These are phyloP conservation scores for Colletotrichum orchidophilum DNA, from an alignment of 2,329 filamentous ascomycete genomes.

Conservation along the genomic window DNA sequence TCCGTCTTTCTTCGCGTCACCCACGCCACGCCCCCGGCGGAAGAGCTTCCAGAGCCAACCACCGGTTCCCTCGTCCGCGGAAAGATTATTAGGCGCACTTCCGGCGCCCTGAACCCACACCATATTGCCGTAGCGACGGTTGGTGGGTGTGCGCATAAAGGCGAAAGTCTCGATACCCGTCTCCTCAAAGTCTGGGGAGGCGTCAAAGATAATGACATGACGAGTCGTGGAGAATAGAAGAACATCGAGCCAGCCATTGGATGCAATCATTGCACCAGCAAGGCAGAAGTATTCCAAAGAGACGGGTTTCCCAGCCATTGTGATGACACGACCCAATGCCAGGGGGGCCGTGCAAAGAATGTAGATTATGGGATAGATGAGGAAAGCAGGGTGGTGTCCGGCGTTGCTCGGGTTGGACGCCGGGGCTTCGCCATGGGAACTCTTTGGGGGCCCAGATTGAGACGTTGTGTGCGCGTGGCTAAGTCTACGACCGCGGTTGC, in stretches of 20 bases:
- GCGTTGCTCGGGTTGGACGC: background rate
- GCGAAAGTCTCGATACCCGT: constrained; percentile 29
- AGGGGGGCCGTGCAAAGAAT: constrained; percentile 69
- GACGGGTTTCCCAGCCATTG: constrained; percentile 59
- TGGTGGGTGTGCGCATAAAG: constrained; percentile 30
- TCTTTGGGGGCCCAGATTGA: background rate
- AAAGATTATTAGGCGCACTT: background rate
- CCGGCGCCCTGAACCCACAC: constrained; percentile 31
- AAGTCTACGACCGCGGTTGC: background rate
- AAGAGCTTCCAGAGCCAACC: constrained; percentile 27
- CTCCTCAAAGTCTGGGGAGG: constrained; percentile 21
- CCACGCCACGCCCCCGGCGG: background rate
- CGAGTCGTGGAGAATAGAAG: constrained; percentile 51
- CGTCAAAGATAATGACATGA: constrained; percentile 45
- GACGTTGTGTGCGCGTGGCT: constrained; percentile 6
- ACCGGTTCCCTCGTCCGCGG: constrained; percentile 16
- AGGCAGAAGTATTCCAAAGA: constrained; percentile 59
- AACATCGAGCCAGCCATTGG: constrained; percentile 57
- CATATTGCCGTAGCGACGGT: constrained; percentile 29
- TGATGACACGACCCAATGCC: constrained; percentile 65
- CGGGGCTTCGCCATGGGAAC: background rate
- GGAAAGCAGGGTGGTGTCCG: constrained; percentile 47
- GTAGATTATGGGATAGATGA: constrained; percentile 71
- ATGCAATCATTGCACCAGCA: constrained; percentile 60
- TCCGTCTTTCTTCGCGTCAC: background rate